Evolutionary conservation across 225 moss, liverwort and hornwort species (phyloP).

Genomic region (Bryoerythrophyllum caledonicum): DNA sequence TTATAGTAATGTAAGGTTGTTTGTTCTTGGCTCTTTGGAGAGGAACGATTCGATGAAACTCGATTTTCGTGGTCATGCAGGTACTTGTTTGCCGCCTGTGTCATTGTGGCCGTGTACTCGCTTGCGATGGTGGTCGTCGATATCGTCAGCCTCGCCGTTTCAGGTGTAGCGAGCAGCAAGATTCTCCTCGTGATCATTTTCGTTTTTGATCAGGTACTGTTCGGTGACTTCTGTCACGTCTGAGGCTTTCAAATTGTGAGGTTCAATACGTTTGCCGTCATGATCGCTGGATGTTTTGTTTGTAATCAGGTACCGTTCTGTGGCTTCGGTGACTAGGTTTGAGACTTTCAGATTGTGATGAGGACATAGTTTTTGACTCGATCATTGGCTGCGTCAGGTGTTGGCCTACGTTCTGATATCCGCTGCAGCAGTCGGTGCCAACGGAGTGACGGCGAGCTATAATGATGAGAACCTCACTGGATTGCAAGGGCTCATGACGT

Average conservation of each 20-base stretch:
- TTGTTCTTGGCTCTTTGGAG: not conserved
- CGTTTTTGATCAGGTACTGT: constrained; percentile 31
- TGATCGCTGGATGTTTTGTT: too few species aligned
- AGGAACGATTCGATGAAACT: not conserved
- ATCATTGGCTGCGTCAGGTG: constrained; percentile 17
- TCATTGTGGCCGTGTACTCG: constrained; percentile 28
- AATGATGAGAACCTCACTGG: constrained; percentile 2
- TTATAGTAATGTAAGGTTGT: not conserved
- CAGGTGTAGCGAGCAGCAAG: not conserved
- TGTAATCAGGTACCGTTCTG: too few species aligned
- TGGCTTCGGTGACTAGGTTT: too few species aligned
- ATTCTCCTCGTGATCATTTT: constrained; percentile 10
- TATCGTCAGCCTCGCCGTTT: not conserved
- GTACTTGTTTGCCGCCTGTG: constrained; percentile 18
- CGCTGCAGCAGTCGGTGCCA: constrained; percentile 29
- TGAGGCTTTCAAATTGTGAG: not conserved
- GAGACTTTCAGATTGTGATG: not conserved
- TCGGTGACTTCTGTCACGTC: too few species aligned
- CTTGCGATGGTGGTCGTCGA: constrained; percentile 2
- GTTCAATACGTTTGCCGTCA: not conserved
- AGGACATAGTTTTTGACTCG: not conserved
- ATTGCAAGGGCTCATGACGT: not conserved
- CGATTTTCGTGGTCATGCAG: constrained; percentile 16
- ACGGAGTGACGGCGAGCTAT: not conserved
- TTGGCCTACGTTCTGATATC: constrained; percentile 37